These are phyloP conservation scores for Mediolabrus comicus DNA, from an alignment of 108 stramenopile species.

Conservation along the genomic window DNA sequence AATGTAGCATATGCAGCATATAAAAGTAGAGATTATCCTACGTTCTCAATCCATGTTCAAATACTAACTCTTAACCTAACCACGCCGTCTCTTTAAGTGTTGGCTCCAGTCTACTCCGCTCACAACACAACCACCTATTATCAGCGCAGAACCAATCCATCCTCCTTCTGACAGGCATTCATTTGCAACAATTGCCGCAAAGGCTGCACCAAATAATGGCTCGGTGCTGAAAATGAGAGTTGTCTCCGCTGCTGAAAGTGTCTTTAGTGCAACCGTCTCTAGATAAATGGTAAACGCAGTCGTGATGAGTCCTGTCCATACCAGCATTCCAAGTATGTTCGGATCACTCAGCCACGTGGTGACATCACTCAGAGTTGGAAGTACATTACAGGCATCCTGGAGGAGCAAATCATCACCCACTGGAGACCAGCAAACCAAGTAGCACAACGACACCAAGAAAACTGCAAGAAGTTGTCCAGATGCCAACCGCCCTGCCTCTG, in stretches of 20 bases:
- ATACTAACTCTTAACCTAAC: not conserved
- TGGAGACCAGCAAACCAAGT: conserved; percentile 36
- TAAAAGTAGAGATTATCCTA: not conserved
- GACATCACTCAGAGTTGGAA: conserved; percentile 21
- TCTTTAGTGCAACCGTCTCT: conserved; percentile 87
- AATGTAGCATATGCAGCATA: not conserved
- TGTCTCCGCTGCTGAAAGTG: conserved; percentile 86
- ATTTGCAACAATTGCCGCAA: conserved; percentile 76
- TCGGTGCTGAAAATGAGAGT: conserved; percentile 91
- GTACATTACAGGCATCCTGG: conserved; percentile 11
- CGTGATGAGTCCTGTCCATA: conserved; percentile 90
- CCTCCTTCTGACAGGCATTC: conserved; percentile 73
- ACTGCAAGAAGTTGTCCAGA: conserved; percentile 86
- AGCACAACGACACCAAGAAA: conserved; percentile 50
- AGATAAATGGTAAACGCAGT: conserved; percentile 88
- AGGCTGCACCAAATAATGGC: conserved; percentile 85
- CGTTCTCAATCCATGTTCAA: not conserved
- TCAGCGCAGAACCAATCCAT: conserved; percentile 59
- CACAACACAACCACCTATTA: conserved; percentile 63
- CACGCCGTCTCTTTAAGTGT: not conserved
- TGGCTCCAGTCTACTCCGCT: conserved; percentile 50
- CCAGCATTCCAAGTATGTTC: conserved; percentile 51
- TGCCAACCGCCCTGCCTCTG: conserved; percentile 69
- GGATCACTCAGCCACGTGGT: conserved; percentile 59
- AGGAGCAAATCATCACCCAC: conserved; percentile 18